A percentile compares a stretch with the other conserved stretches of the same genome.
phyloP scores from a whole-genome alignment of 257 asterid genomes.

The Avicennia marina region DNA sequence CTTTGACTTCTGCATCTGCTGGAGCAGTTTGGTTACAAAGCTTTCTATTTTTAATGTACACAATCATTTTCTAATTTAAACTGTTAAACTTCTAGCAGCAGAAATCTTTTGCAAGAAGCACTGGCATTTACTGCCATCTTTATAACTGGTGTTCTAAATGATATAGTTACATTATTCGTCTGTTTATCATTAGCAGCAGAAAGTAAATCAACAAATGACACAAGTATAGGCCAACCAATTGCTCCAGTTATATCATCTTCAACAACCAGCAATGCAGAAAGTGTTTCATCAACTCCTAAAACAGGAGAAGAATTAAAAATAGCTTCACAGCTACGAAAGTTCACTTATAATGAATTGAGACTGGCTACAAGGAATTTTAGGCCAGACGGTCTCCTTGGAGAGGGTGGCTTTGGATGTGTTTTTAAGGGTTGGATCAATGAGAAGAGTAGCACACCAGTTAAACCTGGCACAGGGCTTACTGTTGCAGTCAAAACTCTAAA shows the following conservation, averaged over 20 bases:
- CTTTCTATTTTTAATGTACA: too few relatives aligned
- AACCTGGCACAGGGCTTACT: slow-evolving; percentile 70
- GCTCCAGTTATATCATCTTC: slow-evolving; percentile 62
- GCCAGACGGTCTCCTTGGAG: slow-evolving; percentile 74
- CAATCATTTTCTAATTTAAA: too few relatives aligned
- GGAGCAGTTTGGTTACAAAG: too few relatives aligned
- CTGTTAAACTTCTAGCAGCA: too few relatives aligned
- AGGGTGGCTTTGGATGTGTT: slow-evolving; percentile 92
- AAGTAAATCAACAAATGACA: slow-evolving; percentile 55
- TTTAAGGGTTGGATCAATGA: slow-evolving; percentile 88
- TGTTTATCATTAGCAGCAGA: slow-evolving; percentile 40
- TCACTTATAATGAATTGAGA: slow-evolving; percentile 59
- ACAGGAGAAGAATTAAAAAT: slow-evolving; percentile 58
- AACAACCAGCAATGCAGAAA: slow-evolving; percentile 52
- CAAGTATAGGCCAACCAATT: slow-evolving; percentile 47
- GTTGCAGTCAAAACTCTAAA: slow-evolving; percentile 89
- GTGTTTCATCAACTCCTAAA: slow-evolving; percentile 57
- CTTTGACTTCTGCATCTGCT: too few relatives aligned
- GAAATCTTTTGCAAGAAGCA: too few relatives aligned
- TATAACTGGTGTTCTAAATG: neutral
- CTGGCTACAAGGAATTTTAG: slow-evolving; percentile 69
- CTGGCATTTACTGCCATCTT: too few relatives aligned
- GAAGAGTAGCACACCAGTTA: slow-evolving; percentile 53
- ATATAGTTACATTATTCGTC: neutral
- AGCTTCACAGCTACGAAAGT: slow-evolving; percentile 75